phyloP scores from a whole-genome alignment of 345 rosid species.

The Eucalyptus pumila region DNA sequence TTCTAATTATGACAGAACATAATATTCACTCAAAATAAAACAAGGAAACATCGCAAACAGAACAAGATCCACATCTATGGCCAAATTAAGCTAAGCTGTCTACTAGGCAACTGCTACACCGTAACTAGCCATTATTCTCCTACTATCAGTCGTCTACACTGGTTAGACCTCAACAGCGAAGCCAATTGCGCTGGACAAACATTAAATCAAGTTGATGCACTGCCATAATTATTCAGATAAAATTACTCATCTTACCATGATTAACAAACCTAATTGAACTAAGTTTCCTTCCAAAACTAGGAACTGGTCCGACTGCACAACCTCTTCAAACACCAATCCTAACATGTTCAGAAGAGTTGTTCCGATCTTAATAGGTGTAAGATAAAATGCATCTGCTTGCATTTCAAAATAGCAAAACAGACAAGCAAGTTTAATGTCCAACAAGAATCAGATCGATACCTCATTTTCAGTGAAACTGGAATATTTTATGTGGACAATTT shows the following conservation, averaged over 20 bases:
- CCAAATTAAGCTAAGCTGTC: background rate
- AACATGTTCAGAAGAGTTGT: background rate
- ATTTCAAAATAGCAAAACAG: too few species aligned
- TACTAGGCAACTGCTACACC: background rate
- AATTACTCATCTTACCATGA: conserved; percentile 37
- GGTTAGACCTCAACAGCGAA: background rate
- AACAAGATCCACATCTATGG: background rate
- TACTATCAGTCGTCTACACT: fast-evolving
- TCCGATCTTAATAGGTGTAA: background rate
- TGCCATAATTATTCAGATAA: background rate
- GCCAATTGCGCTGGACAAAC: background rate
- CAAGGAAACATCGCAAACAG: background rate
- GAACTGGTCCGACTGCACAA: conserved; percentile 50
- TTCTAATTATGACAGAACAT: background rate
- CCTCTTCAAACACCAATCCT: conserved; percentile 77
- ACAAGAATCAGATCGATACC: fast-evolving
- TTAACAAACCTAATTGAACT: conserved; percentile 31
- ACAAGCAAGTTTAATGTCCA: too few species aligned
- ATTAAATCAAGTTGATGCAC: background rate
- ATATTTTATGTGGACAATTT: too few species aligned
- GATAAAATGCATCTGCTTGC: too few species aligned
- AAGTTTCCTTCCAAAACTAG: conserved; percentile 70
- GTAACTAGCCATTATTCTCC: background rate
- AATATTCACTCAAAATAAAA: background rate
- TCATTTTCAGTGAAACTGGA: too few species aligned